Conservation (phyloP, 2,329 filamentous ascomycete genomes). For the Sporothrix curviconia region DNA sequence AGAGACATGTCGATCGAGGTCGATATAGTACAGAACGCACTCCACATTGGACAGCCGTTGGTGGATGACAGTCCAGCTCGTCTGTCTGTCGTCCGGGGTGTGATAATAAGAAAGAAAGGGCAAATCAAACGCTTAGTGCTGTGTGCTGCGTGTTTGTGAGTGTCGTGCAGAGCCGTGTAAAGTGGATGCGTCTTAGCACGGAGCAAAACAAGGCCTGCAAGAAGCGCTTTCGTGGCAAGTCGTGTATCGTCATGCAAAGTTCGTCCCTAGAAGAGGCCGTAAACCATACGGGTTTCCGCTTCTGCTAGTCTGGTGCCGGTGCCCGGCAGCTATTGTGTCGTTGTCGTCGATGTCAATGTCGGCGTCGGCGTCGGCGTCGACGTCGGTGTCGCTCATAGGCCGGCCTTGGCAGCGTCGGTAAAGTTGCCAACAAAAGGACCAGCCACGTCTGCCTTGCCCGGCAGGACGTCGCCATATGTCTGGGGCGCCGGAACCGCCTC, state of each 20-base stretch:
- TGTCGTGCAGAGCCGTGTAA: neutral
- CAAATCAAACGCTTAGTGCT: neutral
- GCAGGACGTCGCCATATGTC: conserved; percentile 33
- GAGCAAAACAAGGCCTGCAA: neutral
- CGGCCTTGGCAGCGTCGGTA: conserved; percentile 50
- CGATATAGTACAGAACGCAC: neutral
- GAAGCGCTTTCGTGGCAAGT: conserved; percentile 1
- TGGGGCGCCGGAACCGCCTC: neutral
- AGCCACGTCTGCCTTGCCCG: conserved; percentile 33
- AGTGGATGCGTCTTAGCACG: neutral
- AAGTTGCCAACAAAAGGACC: conserved; percentile 53
- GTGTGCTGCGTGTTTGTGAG: neutral
- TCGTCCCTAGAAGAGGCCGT: too few species aligned
- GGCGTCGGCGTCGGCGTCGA: too few species aligned
- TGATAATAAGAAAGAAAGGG: neutral
- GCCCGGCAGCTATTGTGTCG: too few species aligned
- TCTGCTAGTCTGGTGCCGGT: too few species aligned
- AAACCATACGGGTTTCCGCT: too few species aligned
- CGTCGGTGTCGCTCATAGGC: conserved; percentile 31
- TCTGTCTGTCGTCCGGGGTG: neutral
- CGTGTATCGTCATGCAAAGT: neutral
- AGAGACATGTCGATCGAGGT: neutral
- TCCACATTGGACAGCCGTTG: neutral
- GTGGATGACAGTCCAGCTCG: neutral
- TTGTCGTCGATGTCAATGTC: too few species aligned